Conservation (phyloP, 148 eudicot genomes). For the Rhododendron williamsianum region DNA sequence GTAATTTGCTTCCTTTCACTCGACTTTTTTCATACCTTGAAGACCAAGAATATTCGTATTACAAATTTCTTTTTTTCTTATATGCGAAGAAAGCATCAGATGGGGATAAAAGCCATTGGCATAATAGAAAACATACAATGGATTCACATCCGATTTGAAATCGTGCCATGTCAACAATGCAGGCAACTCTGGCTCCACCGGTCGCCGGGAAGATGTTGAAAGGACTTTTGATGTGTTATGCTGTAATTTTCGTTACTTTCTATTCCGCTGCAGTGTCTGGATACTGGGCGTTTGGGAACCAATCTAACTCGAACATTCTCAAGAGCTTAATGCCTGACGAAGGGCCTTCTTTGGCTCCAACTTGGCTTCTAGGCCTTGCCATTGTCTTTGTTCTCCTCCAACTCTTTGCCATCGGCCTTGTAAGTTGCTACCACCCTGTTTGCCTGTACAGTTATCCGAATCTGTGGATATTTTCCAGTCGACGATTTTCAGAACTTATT, state of each 20-base stretch:
- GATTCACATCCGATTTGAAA: background rate
- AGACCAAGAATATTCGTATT: background rate
- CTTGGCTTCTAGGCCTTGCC: conserved; percentile 63
- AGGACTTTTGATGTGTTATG: conserved; percentile 77
- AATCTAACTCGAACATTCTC: conserved; percentile 67
- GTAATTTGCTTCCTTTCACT: conserved; percentile 26
- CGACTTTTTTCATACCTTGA: background rate
- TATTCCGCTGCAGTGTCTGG: conserved; percentile 83
- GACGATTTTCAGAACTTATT: background rate
- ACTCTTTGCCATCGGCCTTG: conserved; percentile 95
- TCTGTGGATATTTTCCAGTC: background rate
- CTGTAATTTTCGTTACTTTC: conserved; percentile 73
- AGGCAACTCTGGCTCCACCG: conserved; percentile 98
- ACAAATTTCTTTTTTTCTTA: background rate
- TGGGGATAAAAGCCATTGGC: background rate
- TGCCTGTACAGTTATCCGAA: background rate
- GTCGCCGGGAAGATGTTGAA: conserved; percentile 93
- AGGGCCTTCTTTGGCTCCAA: conserved; percentile 80
- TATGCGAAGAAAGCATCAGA: background rate
- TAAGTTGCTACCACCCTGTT: conserved; percentile 15
- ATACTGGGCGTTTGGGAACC: conserved; percentile 82
- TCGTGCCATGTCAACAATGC: conserved; percentile 7
- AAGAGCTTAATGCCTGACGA: conserved; percentile 69
- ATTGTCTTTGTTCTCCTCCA: conserved; percentile 81
- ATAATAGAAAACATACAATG: background rate